These are phyloP conservation scores for Rhodosporidiobolus odoratus DNA, from an alignment of 768 basidiomycete species.

Conservation along the genomic window DNA sequence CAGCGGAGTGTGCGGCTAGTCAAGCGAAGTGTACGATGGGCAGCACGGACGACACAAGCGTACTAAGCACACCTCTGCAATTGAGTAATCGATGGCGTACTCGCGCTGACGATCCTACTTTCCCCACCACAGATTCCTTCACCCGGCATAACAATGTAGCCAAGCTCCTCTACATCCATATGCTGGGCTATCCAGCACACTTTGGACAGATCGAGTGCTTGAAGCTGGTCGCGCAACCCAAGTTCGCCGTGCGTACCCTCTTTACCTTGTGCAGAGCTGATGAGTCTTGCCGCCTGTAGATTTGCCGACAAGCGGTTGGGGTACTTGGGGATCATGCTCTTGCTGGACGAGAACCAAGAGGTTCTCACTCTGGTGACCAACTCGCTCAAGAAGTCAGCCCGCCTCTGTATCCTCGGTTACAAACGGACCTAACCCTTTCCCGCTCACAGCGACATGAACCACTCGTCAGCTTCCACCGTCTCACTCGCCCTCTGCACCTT, in stretches of 20 bases:
- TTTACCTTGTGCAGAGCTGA: neutral
- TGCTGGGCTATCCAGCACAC: conserved; percentile 97
- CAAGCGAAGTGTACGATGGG: neutral
- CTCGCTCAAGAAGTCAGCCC: conserved; percentile 76
- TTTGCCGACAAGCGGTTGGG: conserved; percentile 95
- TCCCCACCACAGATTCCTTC: conserved; percentile 54
- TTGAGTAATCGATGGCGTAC: neutral
- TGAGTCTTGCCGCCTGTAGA: conserved; percentile 57
- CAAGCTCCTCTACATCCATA: conserved; percentile 95
- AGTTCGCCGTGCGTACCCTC: neutral
- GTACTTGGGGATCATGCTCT: conserved; percentile 94
- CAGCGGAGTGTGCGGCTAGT: neutral
- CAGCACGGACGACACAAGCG: too few relatives aligned
- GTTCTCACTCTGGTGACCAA: conserved; percentile 96
- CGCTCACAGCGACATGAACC: conserved; percentile 85
- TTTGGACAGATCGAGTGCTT: conserved; percentile 98
- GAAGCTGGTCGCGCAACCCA: conserved; percentile 54
- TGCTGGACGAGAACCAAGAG: conserved; percentile 96
- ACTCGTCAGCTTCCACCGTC: conserved; percentile 97
- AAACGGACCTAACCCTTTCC: neutral
- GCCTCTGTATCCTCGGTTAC: neutral
- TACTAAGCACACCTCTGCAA: neutral
- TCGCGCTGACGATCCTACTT: neutral
- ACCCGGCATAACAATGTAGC: conserved; percentile 95
- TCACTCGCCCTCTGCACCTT: conserved; percentile 96